These are phyloP conservation scores for Phytophthora melonis DNA, from an alignment of 352 stramenopile species.

Conservation along the genomic window DNA sequence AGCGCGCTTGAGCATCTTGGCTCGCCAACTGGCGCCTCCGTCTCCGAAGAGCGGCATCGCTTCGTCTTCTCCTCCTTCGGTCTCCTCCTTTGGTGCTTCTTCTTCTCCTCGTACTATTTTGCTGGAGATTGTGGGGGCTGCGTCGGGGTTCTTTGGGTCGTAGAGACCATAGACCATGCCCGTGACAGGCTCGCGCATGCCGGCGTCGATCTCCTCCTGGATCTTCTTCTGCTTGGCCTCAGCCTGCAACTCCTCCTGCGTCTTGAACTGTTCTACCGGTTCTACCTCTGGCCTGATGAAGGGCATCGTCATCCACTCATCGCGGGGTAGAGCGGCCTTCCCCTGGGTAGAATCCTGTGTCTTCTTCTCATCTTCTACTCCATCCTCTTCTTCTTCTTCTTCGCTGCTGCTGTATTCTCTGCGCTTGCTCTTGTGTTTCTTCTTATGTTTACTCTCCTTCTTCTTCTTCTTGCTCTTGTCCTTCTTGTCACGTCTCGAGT, in stretches of 20 bases:
- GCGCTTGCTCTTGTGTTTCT: conserved; percentile 40
- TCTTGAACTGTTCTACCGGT: conserved; percentile 47
- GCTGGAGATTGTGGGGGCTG: conserved; percentile 38
- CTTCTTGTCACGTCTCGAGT: conserved; percentile 38
- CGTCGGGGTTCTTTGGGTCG: conserved; percentile 80
- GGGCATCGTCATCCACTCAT: conserved; percentile 89
- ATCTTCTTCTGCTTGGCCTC: conserved; percentile 66
- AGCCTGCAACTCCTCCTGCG: conserved; percentile 42
- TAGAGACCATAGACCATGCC: conserved; percentile 85
- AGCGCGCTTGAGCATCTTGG: conserved; percentile 84
- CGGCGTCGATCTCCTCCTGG: conserved; percentile 80
- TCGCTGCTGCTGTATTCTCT: conserved; percentile 25
- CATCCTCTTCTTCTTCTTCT: conserved; percentile 20
- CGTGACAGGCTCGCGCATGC: conserved; percentile 78
- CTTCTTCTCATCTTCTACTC: not conserved
- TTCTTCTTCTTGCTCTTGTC: conserved; percentile 50
- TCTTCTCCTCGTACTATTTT: conserved; percentile 27
- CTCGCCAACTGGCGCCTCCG: conserved; percentile 82
- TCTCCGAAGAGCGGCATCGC: conserved; percentile 65
- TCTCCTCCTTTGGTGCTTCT: conserved; percentile 7
- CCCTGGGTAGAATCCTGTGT: not conserved
- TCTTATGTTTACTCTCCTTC: conserved; percentile 47
- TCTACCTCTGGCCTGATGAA: conserved; percentile 50
- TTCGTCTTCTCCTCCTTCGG: conserved; percentile 11
- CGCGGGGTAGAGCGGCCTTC: conserved; percentile 46